Evolutionary conservation across 164 flowering plant species (phyloP).

Genomic region (Nymphaea thermarum): DNA sequence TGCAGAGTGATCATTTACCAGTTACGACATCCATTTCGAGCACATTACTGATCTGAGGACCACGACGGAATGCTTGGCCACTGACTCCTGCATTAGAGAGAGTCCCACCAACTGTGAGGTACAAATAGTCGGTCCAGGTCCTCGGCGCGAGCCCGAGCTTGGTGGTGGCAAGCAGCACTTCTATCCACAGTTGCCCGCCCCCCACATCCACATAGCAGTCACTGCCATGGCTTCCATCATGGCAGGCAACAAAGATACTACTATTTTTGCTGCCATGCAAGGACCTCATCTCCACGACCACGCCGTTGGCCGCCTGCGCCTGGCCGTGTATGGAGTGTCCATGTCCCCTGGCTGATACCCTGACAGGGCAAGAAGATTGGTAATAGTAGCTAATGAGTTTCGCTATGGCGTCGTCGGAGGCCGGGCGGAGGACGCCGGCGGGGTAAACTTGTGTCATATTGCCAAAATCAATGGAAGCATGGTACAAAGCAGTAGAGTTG

Average conservation of each 20-base stretch:
- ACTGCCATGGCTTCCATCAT: background rate
- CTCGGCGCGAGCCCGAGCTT: conserved; percentile 63
- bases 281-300: conserved; percentile 65
- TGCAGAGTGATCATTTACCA: conserved; percentile 18
- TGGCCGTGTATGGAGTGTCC: conserved; percentile 81
- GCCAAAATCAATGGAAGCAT: conserved; percentile 60
- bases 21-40: conserved; percentile 71
- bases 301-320: conserved; percentile 55
- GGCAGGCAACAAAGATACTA: conserved; percentile 13
- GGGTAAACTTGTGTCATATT: conserved; percentile 26
- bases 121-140: conserved; percentile 87
- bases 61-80: conserved; percentile 63
- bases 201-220: conserved; percentile 50
- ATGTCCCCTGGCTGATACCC: conserved; percentile 49
- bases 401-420: conserved; percentile 35
- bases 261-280: conserved; percentile 15
- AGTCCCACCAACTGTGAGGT: conserved; percentile 85
- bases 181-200: conserved; percentile 69
- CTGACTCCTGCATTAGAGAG: conserved; percentile 88
- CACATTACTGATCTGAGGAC: conserved; percentile 87
- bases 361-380: conserved; percentile 23
- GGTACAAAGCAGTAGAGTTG: conserved; percentile 17
- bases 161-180: conserved; percentile 42
- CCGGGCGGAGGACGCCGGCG: conserved; percentile 52
- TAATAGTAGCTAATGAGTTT: conserved; percentile 28